Evolutionary conservation across 371 early-diverging fungal species (phyloP).

Genomic region (Actinomortierella wolfii): DNA sequence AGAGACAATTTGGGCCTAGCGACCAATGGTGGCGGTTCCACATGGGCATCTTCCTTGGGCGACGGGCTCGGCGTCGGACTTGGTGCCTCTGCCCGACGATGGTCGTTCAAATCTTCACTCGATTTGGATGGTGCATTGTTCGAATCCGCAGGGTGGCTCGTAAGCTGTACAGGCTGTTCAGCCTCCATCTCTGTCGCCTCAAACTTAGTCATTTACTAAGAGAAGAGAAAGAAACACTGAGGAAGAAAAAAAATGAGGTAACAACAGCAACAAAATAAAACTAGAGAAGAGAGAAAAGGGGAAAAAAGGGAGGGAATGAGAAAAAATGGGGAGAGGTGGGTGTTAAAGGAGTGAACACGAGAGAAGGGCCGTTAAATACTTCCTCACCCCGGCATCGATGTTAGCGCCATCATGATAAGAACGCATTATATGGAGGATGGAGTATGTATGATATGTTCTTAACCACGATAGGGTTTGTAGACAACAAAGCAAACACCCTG

Average conservation of each 20-base stretch:
- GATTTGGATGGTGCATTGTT: too few species aligned
- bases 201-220: not conserved
- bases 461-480: too few species aligned
- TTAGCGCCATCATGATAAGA: too few species aligned
- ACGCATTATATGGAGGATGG: too few species aligned
- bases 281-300: not conserved
- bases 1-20: slow-evolving; percentile 8
- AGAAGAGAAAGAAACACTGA: not conserved
- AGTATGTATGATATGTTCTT: too few species aligned
- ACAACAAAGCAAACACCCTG: too few species aligned
- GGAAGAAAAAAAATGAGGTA: not conserved
- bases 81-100: not conserved
- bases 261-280: not conserved
- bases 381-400: too few species aligned
- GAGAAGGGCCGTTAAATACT: not conserved
- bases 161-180: not conserved
- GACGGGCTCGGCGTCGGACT: not conserved
- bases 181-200: not conserved
- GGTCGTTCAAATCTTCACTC: not conserved
- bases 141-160: too few species aligned
- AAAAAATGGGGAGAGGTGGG: not conserved
- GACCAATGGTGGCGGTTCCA: not conserved
- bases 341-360: not conserved
- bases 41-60: not conserved
- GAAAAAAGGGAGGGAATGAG: slow-evolving; percentile 1